These are phyloP conservation scores for Ganoderma meredithae DNA, from an alignment of 1,284 basidiomycete species.

Conservation along the genomic window DNA sequence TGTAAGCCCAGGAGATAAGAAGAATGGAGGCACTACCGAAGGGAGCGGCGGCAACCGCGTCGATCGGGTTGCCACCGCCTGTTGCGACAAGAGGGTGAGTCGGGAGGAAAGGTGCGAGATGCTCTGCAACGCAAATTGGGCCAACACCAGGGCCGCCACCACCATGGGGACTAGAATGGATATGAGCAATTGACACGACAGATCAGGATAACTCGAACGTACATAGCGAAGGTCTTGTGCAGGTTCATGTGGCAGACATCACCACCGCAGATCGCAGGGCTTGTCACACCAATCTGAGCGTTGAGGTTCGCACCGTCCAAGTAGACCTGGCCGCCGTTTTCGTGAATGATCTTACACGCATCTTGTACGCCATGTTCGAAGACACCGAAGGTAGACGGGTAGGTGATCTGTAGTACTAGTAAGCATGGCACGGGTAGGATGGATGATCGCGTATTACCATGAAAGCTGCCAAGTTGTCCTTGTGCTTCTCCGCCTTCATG, in stretches of 20 bases:
- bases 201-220: slow-evolving; percentile 28
- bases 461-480: slow-evolving; percentile 92
- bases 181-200: slow-evolving; percentile 11
- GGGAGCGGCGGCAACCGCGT: slow-evolving; percentile 91
- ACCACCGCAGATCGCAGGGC: slow-evolving; percentile 94
- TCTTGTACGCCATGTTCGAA: slow-evolving; percentile 94
- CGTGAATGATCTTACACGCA: slow-evolving; percentile 93
- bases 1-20: slow-evolving; percentile 97
- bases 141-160: slow-evolving; percentile 97
- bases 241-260: slow-evolving; percentile 98
- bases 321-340: slow-evolving; percentile 97
- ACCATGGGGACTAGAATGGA: slow-evolving; percentile 82
- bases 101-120: slow-evolving; percentile 95
- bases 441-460: slow-evolving; percentile 73
- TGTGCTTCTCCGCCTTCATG: slow-evolving; percentile 90
- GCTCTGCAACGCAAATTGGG: slow-evolving; percentile 94
- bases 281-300: slow-evolving; percentile 94
- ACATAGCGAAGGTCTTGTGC: slow-evolving; percentile 97
- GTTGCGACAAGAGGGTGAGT: slow-evolving; percentile 84
- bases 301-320: slow-evolving; percentile 98
- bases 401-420: slow-evolving; percentile 70
- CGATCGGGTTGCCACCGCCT: slow-evolving; percentile 79
- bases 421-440: background rate
- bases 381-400: slow-evolving; percentile 96
- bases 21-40: slow-evolving; percentile 96